Conservation (phyloP, 2,329 filamentous ascomycete species). For the Paraconiothyrium brasiliense region DNA sequence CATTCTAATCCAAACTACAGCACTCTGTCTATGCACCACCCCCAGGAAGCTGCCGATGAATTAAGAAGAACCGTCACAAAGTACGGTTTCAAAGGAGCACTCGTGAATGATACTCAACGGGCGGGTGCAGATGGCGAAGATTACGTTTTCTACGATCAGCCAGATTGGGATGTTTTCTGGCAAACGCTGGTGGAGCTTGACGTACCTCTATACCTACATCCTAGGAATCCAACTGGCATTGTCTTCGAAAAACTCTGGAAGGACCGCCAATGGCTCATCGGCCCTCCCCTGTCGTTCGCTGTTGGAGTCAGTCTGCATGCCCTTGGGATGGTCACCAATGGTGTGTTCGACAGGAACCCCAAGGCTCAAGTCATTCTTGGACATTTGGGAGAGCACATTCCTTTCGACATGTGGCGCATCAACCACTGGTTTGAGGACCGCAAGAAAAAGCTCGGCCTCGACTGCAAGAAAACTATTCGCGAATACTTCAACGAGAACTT, state of each 20-base stretch:
- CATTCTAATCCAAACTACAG: slow-evolving; percentile 1
- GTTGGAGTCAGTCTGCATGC: slow-evolving; percentile 67
- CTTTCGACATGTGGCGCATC: slow-evolving; percentile 59
- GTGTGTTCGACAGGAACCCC: slow-evolving; percentile 60
- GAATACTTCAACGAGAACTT: slow-evolving; percentile 66
- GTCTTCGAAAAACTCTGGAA: slow-evolving; percentile 68
- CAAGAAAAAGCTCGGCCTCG: slow-evolving; percentile 58
- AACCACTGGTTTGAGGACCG: slow-evolving; percentile 64
- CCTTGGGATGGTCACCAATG: slow-evolving; percentile 62
- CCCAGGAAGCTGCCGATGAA: slow-evolving; percentile 60
- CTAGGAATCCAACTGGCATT: slow-evolving; percentile 61
- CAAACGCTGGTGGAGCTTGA: slow-evolving; percentile 65
- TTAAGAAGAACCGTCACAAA: slow-evolving; percentile 64
- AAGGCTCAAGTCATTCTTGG: slow-evolving; percentile 59
- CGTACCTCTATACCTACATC: slow-evolving; percentile 72
- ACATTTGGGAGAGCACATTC: slow-evolving; percentile 61
- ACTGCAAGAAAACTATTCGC: slow-evolving; percentile 59
- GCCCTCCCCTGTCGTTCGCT: slow-evolving; percentile 45
- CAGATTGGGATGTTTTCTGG: slow-evolving; percentile 71
- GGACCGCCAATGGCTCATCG: slow-evolving; percentile 67
- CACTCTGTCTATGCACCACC: slow-evolving; percentile 59
- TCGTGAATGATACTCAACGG: slow-evolving; percentile 67
- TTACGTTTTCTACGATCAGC: slow-evolving; percentile 71
- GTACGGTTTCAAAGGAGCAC: slow-evolving; percentile 48
- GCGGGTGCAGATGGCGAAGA: slow-evolving; percentile 66